Evolutionary conservation across 768 basidiomycete species (phyloP), one percentile per base, ranked within the genome.

Genomic region (Zangia roseola): DNA sequence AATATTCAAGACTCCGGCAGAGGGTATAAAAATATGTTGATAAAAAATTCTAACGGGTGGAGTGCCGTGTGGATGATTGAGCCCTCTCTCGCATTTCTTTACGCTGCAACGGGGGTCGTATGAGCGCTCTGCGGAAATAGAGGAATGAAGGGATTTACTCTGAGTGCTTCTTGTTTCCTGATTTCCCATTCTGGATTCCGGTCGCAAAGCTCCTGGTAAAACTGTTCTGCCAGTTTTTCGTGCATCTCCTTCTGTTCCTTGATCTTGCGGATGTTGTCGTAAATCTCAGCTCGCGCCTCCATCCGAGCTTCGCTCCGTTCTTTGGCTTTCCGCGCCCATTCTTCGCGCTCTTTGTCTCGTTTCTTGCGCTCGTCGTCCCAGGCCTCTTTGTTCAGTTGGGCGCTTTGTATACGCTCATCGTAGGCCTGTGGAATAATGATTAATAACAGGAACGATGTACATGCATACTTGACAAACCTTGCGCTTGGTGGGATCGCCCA

Each of bases 161-260:
- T 70, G 53, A 78, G 69, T 4, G 74, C 74, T 46, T 75, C 76
- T 57, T 73, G 72, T 61, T 74, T 73, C 45, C 85, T 75, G 19
- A 71, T 72, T 52, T 79, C 76, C 78, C 84, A 83, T 50, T 84
- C 84, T 31, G 85, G 84, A 56, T 78, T 81, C 45, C 71, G 63
- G 34, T 74, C 69, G 47, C 78, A 71, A 49, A 86, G 71, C 34
- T 80, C 79, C 34, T 77, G 71, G 40, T 85, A 70, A 58, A 85
- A 74, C 35, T 79, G 75, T 34, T 78, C 73, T 3, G 79, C 76
- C 61, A 83, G 68, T 39, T 67, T 64, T 6, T 69, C 49, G 35
- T 75, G 71, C 51, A 68, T 64, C 42, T 63, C 67, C 19, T 69
- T 68, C 58, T 73, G 75, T 50, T 71, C 68, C 49, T 71, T 75